phyloP scores from a whole-genome alignment of 371 early-diverging fungal genomes.

The Chytridiales sp. region DNA sequence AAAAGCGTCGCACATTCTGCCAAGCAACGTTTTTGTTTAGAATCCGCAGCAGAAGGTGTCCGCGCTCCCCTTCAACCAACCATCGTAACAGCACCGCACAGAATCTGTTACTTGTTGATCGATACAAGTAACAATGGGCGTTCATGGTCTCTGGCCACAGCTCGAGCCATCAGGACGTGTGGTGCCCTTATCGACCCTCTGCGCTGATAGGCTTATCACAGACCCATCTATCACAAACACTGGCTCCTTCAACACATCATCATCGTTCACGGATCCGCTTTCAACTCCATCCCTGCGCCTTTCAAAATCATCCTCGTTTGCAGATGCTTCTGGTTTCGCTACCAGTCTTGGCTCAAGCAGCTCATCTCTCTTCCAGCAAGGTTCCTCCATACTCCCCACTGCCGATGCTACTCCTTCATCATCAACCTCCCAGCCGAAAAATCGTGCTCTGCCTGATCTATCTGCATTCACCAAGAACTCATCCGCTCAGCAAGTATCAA shows the following conservation, averaged over 20 bases:
- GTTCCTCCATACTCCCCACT: too few species aligned
- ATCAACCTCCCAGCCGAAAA: too few species aligned
- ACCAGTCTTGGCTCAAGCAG: too few species aligned
- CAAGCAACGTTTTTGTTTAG: not conserved
- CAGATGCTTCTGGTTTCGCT: not conserved
- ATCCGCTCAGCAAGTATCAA: not conserved
- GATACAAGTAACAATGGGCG: not conserved
- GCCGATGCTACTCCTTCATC: too few species aligned
- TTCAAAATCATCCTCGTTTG: not conserved
- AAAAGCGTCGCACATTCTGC: too few species aligned
- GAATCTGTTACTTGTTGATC: not conserved
- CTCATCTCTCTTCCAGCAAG: too few species aligned
- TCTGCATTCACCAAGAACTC: too few species aligned
- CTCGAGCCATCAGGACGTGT: not conserved
- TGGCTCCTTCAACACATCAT: not conserved
- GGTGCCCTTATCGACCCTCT: not conserved
- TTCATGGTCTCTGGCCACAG: not conserved
- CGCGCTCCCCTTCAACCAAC: not conserved
- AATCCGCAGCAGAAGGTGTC: not conserved
- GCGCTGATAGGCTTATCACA: not conserved
- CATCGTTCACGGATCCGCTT: not conserved
- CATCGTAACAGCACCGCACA: not conserved
- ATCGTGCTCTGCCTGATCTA: too few species aligned
- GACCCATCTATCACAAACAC: not conserved
- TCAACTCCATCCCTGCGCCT: not conserved